A percentile compares a stretch with the other conserved stretches of the same genome.
These are phyloP conservation scores for Coniochaeta sp. DNA, from an alignment of 2,329 filamentous ascomycete genomes.

Conservation along the genomic window DNA sequence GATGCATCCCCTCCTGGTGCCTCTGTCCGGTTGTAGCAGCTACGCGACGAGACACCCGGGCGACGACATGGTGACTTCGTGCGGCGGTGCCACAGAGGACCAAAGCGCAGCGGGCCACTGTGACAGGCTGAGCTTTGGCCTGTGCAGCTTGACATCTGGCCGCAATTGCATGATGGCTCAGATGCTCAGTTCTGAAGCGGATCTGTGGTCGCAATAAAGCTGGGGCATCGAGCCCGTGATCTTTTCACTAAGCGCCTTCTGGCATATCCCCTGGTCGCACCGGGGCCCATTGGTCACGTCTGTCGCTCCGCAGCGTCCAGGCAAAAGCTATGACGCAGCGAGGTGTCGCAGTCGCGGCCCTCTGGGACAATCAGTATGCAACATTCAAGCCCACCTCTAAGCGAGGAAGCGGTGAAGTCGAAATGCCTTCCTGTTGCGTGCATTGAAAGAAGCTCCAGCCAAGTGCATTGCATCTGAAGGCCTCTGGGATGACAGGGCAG, in stretches of 20 bases:
- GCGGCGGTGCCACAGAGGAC: neutral
- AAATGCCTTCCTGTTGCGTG: neutral
- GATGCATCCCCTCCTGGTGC: neutral
- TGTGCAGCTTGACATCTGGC: neutral
- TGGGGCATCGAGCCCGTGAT: neutral
- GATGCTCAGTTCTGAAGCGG: neutral
- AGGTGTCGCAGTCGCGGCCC: neutral
- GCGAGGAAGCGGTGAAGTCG: slow-evolving; percentile 1
- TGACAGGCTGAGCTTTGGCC: neutral
- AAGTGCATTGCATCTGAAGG: neutral
- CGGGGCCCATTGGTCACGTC: neutral
- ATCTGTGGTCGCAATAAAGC: neutral
- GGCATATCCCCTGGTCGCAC: neutral
- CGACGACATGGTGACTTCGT: neutral
- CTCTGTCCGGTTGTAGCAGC: neutral
- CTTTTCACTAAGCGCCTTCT: neutral
- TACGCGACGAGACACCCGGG: neutral
- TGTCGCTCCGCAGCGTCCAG: neutral
- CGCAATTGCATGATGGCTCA: neutral
- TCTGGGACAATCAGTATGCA: neutral
- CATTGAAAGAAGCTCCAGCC: neutral
- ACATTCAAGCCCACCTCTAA: neutral
- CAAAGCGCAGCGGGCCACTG: neutral
- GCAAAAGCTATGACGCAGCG: neutral
- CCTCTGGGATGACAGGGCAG: neutral